Evolutionary conservation across 2,329 filamentous ascomycete species (phyloP), one percentile per base, ranked within the genome.

Genomic region (Trichophyton rubrum): DNA sequence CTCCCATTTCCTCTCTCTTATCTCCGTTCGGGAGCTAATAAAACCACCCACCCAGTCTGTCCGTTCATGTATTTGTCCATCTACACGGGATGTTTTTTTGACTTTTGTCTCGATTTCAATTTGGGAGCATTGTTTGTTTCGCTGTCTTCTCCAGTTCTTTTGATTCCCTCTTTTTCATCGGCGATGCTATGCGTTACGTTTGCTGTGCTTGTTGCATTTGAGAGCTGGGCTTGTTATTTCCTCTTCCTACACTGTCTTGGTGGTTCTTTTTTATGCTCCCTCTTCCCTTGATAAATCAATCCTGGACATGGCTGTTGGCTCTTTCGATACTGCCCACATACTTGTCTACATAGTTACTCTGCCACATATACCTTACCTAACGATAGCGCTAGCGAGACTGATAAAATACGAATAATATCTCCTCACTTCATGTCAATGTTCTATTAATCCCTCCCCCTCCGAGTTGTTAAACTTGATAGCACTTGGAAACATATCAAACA

Each of bases 141-240:
- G 22, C 55, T 57, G 5, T 22, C 30, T 40, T 40, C 20, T 6
- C 3, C 33, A 38, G 3, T 35, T 38, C 11, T 40, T 24, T 57
- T 33, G 22, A 33, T 33, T 40, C 38, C 55, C 15, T 38, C 20
- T 27, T 40, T 38, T 40, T 24, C 55, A 57, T 57, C 3, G 41
- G 27, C 55, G 33, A 40, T 57, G 27, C 49, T 53, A 33, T 53
- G 49, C 49, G 49, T 53, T n/a, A 53, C 30, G 49, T 24, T 53
- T 53, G 27, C 22, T 53, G 43, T 47, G 49, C 49, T 53, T 53
- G 22, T 53, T 38, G 49, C 49, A 53, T 53, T 53, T 53, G 49
- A n/a, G 22, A 33, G 27, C 22, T 53, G 49, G 49, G 22, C 49
- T 27, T 47, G 20, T 24, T 47, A 8, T 51, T 51, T 51, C 45